Evolutionary conservation across 352 stramenopile genomes (phyloP), one percentile per base, ranked within the genome.

Genomic region (Phytopythium cucurbitacearum): DNA sequence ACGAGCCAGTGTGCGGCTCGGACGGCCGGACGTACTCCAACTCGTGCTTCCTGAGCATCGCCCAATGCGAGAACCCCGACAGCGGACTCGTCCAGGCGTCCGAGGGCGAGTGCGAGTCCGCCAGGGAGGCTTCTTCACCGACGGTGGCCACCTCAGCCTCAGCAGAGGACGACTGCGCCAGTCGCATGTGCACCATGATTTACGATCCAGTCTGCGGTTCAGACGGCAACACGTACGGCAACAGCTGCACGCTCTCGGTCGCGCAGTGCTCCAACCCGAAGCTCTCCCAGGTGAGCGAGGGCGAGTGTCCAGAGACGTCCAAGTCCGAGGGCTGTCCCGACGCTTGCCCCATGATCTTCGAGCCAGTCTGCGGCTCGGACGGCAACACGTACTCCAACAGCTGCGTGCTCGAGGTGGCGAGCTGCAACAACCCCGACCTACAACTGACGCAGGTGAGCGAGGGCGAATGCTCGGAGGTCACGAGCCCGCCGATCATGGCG

Each of bases 21-120:
- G 62, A 65, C 41, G 66, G 66, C 35, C 59, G 60, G 13, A 73
- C 57, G 21, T 77, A 72, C 55, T 37, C 35, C 5, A 77, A 69
- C 52, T 32, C 44, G 40, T 77, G 68, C 43, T 71, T 69, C 51
- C 61, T 80, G 49, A 46, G 49, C 6, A 68, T 71, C 46, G 57
- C 49, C 1, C 59, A 68, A 33, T 85, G 73, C 55, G 35, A 65
- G 2, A 73, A 65, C 38, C 39, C 59, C 39, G 55, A 34, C 5
- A 67, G 59, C n/a, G 47, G 63, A 47, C 47, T 69, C 38, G 47
- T 62, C 9, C 34, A 60, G 38, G 44, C 52, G 3, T 49, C 59
- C 36, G 69, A 65, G 39, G 50, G 51, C 9, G 59, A 62, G 41
- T 77, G 60, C 38, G 49, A 45, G 16, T 39, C 48, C 39, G 34